Base-by-base conservation (phyloP, 257 asterid genomes). In the Echites panduratus region DNA sequence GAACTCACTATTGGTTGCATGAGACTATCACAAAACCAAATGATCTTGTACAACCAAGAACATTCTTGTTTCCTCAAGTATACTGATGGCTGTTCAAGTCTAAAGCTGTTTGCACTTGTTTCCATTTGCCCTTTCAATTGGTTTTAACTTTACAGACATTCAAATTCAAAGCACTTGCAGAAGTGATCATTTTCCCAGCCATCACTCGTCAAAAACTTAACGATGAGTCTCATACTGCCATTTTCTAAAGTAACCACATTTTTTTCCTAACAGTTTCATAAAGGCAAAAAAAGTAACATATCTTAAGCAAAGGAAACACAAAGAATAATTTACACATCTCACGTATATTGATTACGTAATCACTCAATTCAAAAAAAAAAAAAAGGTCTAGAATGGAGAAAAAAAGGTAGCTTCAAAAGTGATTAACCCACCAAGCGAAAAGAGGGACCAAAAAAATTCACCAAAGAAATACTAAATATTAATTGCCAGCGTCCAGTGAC, bases 41-140 rank as follows among this genome's bases (percentile, higher is more conserved):
- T 45, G 44, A 40, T 66, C 43, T 66, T 68, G 70, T 29, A 49
- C 69, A 49, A 77, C 69, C 71, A 66, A 71, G 35, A 71, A 68
- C 59, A 52, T 32, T 32, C 68, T 16, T 35, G 13, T 35, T 32
- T 62, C 45, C 68, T 32, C 47, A 62, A 32, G 17, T 32, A 62
- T 32, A 19, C 12, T 32, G 24, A 5, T 7, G 0, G 19, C 7
- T 27, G 22, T 61, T 16, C 67, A 61, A 14, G 66, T 32, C 9
- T 13, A 61, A 29, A 14, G 24, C 9, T 13, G 3, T 29, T 61
- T 29, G 45, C 67, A 61, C 9, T 0, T 61, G 24, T 7, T 29
- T 22, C 32, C 22, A 32, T 61, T 32, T 61, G 24, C 45, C 22
- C 32, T 58, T 32, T 16, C 22, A 32, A 9, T 61, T 61, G 32